Base-by-base conservation (phyloP, 2,329 filamentous ascomycete genomes). In the Akanthomyces lecanii region DNA sequence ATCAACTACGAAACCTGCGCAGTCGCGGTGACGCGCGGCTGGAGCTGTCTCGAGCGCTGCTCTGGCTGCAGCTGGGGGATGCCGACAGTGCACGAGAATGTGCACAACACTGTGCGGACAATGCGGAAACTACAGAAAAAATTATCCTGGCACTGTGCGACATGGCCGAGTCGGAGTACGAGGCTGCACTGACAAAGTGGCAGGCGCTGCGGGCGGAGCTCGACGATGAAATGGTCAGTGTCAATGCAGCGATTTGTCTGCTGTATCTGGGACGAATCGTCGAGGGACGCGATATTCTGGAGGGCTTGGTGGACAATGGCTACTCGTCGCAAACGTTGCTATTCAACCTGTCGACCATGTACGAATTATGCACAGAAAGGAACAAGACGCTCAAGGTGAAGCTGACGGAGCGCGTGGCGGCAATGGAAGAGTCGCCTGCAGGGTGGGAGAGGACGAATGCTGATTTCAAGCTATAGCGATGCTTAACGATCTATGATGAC, bases 311-410 rank as follows among this genome's bases (percentile, higher is more conserved):
- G 0, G 80, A 85, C 3, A 73, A 79, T 0, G 85, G 87, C 1
- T 79, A 85, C 47, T 84, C 86, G 0, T 97, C 94, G 63, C 88
- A 90, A 66, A 90, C 90, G 0, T 77, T 97, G 2, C 84, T 96
- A 0, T 96, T 97, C 76, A 98, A 98, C 72, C 76, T 99, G 14
- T 87, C 88, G 12, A 98, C 94, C 0, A 85, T 97, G 69, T 98
- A 96, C 72, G 95, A 98, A 75, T 82, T 98, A 8, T 95, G 90
- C 72, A 93, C 90, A 0, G 93, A 98, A 69, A 83, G 85, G 65
- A 85, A 91, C 48, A 80, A 85, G 55, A 82, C 82, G 14, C 75
- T 89, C 68, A 98, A 98, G 79, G 75, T 84, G 36, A 79, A 78
- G 30, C 79, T 98, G 21, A 87, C 89, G 2, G 89, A 92, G 69